Percentiles rank a stretch among this genome's conserved stretches.
Evolutionary conservation across 495 filamentous ascomycete species (phyloP).

Genomic region (Aspergillus nidulans): DNA sequence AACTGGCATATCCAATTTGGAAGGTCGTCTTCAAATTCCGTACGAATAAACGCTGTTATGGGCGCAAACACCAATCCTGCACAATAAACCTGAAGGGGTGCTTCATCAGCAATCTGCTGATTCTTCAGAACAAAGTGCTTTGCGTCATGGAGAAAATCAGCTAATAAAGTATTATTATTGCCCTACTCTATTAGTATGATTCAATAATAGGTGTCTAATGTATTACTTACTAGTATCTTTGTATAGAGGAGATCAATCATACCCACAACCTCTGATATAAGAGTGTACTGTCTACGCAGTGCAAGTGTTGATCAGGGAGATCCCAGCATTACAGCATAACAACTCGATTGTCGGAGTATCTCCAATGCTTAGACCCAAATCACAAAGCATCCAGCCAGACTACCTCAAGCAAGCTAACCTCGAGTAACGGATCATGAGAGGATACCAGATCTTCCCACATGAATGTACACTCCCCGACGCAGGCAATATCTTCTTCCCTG

Average conservation of each 20-base stretch:
- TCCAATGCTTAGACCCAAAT: too few species aligned
- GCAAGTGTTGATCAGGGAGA: too few species aligned
- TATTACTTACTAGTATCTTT: not conserved
- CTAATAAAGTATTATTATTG: not conserved
- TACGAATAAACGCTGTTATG: not conserved
- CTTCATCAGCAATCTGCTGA: not conserved
- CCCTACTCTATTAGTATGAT: not conserved
- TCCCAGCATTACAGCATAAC: too few species aligned
- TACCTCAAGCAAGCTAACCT: too few species aligned
- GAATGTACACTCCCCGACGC: too few species aligned
- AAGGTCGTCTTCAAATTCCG: not conserved
- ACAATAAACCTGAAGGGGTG: not conserved
- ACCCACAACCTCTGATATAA: slow-evolving; percentile 19
- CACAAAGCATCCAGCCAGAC: too few species aligned
- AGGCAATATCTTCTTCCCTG: too few species aligned
- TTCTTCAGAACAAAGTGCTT: slow-evolving; percentile 1
- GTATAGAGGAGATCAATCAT: not conserved
- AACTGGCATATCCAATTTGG: not conserved
- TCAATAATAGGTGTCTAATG: not conserved
- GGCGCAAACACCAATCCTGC: not conserved
- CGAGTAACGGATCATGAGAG: too few species aligned
- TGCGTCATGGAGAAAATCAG: not conserved
- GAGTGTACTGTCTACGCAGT: too few species aligned
- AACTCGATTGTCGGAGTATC: too few species aligned
- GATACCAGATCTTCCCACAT: too few species aligned